A percentile compares a stretch with the other conserved stretches of the same genome.
Evolutionary conservation across 2,329 filamentous ascomycete species (phyloP).

Genomic region (Neodidymelliopsis sp.): DNA sequence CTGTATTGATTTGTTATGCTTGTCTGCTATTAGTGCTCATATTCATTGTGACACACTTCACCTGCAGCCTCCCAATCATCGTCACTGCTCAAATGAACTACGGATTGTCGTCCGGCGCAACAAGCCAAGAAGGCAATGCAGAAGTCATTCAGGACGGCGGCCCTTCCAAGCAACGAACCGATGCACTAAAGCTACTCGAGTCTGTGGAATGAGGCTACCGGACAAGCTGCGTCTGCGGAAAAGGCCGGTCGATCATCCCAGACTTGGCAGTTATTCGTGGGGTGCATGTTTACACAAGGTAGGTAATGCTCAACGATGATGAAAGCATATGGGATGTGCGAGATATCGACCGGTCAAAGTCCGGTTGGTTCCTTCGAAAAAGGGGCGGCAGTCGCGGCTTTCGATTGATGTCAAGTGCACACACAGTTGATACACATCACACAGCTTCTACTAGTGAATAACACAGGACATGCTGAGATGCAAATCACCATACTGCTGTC

Average conservation of each 20-base stretch:
- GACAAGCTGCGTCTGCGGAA: neutral
- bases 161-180: too few relatives aligned
- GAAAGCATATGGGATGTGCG: neutral
- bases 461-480: too few relatives aligned
- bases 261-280: neutral
- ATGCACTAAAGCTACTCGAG: too few relatives aligned
- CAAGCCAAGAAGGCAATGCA: too few relatives aligned
- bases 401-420: neutral
- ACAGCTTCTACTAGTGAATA: neutral
- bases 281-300: neutral
- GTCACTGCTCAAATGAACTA: too few relatives aligned
- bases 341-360: neutral
- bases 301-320: neutral
- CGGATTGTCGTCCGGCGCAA: too few relatives aligned
- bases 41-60: too few relatives aligned
- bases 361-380: neutral
- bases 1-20: too few relatives aligned
- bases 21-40: too few relatives aligned
- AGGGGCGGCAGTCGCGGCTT: constrained; percentile 6
- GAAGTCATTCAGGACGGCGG: too few relatives aligned
- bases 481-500: too few relatives aligned
- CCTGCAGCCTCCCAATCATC: too few relatives aligned
- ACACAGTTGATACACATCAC: neutral
- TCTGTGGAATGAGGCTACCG: neutral
- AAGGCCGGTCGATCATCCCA: constrained; percentile 1